Evolutionary conservation across 192 early-diverging fungal genomes (phyloP).

Genomic region (Cladochytrium replicatum): DNA sequence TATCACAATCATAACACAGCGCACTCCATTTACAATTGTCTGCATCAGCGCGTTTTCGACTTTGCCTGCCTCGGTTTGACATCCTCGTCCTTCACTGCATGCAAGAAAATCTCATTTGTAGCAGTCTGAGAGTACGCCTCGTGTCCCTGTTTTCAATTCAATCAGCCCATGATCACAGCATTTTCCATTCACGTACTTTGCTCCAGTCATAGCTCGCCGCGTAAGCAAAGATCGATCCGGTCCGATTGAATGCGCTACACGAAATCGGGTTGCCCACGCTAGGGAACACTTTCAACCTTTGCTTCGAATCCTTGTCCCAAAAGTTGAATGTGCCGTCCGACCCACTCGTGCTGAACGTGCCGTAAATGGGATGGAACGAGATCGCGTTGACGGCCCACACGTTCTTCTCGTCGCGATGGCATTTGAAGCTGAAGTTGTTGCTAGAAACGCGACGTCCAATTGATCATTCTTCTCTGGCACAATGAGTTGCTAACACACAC

Average conservation of each 20-base stretch:
- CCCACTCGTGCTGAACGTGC: conserved; percentile 82
- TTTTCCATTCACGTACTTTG: conserved; percentile 40
- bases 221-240: conserved; percentile 87
- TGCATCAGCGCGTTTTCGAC: too few species aligned
- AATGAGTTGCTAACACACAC: conserved; percentile 1
- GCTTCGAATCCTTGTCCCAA: conserved; percentile 93
- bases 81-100: conserved; percentile 66
- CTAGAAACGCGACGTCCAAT: conserved; percentile 18
- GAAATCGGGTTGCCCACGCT: conserved; percentile 58
- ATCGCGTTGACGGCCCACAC: conserved; percentile 62
- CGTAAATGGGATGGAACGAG: conserved; percentile 73
- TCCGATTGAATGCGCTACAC: conserved; percentile 66
- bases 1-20: too few species aligned
- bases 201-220: conserved; percentile 79
- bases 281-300: conserved; percentile 66
- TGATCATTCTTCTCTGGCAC: not conserved
- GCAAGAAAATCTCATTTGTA: conserved; percentile 70
- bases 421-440: conserved; percentile 85
- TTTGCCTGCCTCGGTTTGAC: conserved; percentile 61
- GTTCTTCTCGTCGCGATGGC: conserved; percentile 70
- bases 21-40: too few species aligned
- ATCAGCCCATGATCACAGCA: not conserved
- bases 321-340: conserved; percentile 79
- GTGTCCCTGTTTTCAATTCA: conserved; percentile 45
- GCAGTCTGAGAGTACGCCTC: conserved; percentile 46